A percentile compares a stretch with the other conserved stretches of the same genome.
These are phyloP conservation scores for Steccherinum ochraceum DNA, from an alignment of 768 basidiomycete genomes.

Conservation along the genomic window DNA sequence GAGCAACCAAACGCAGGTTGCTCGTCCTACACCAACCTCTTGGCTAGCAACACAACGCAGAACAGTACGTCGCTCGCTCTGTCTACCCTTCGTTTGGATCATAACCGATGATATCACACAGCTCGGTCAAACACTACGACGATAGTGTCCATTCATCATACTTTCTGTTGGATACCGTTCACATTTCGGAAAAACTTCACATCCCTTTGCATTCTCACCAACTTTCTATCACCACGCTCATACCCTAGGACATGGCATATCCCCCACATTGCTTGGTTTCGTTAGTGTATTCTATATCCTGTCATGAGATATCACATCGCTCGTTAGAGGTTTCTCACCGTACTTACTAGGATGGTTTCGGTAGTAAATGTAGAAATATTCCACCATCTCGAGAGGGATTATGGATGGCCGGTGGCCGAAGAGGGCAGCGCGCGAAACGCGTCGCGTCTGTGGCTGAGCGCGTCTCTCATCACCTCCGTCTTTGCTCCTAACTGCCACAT, in stretches of 20 bases:
- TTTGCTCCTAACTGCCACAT: background rate
- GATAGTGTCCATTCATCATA: no score
- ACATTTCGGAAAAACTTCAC: no score
- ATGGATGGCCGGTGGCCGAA: no score
- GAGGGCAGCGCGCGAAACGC: no score
- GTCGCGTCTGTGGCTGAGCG: slow-evolving; percentile 2
- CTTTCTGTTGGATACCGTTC: no score
- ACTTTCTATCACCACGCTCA: no score
- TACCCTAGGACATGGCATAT: background rate
- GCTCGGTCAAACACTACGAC: slow-evolving; percentile 24
- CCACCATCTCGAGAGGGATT: no score
- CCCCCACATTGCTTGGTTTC: background rate
- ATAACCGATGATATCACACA: slow-evolving; percentile 3
- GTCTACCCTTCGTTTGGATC: background rate
- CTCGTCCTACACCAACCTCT: slow-evolving; percentile 46
- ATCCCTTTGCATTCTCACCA: no score
- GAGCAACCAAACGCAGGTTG: slow-evolving; percentile 36
- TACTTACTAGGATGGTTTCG: no score
- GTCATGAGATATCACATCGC: background rate
- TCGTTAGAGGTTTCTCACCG: no score
- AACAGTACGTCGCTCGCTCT: slow-evolving; percentile 29
- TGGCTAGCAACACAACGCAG: slow-evolving; percentile 68
- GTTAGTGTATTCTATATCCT: background rate
- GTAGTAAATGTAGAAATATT: no score
- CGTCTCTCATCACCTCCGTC: slow-evolving; percentile 3